These are phyloP conservation scores for Astrothelium macrocarpum DNA, from an alignment of 495 filamentous ascomycete genomes.

Conservation along the genomic window DNA sequence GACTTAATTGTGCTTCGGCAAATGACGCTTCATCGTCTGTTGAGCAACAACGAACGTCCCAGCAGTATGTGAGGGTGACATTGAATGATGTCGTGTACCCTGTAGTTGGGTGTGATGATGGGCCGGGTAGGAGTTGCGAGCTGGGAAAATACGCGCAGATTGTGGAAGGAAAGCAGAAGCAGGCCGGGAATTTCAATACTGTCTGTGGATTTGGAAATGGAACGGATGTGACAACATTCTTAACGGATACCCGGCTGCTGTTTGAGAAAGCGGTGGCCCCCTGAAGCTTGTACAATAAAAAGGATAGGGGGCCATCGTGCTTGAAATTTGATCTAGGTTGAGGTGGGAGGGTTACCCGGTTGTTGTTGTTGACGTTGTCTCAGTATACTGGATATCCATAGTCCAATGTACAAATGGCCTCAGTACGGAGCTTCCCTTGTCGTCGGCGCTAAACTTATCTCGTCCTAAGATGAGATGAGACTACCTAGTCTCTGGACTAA, in stretches of 20 bases:
- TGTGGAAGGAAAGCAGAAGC: constrained; percentile 6
- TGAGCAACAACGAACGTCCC: constrained; percentile 10
- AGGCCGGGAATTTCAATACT: constrained; percentile 10
- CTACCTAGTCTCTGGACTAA: no score
- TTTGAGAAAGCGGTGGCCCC: constrained; percentile 15
- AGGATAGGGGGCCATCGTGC: no score
- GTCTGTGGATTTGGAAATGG: constrained; percentile 15
- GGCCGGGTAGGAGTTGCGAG: constrained; percentile 12
- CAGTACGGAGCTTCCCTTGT: no score
- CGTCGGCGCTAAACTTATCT: no score
- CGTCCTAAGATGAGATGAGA: no score
- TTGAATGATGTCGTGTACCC: constrained; percentile 1
- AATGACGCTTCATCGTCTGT: constrained; percentile 6
- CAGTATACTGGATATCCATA: no score
- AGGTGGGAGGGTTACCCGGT: no score
- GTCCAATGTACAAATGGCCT: no score
- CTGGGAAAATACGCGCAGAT: constrained; percentile 11
- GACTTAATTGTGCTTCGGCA: constrained; percentile 9
- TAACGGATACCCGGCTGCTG: constrained; percentile 10
- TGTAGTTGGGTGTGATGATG: constrained; percentile 8
- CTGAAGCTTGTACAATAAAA: neutral
- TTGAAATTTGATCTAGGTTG: no score
- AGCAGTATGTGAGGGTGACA: neutral
- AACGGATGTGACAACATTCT: constrained; percentile 14
- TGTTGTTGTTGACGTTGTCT: no score